phyloP scores from a whole-genome alignment of 225 moss, liverwort and hornwort species.

The Climacium dendroides region DNA sequence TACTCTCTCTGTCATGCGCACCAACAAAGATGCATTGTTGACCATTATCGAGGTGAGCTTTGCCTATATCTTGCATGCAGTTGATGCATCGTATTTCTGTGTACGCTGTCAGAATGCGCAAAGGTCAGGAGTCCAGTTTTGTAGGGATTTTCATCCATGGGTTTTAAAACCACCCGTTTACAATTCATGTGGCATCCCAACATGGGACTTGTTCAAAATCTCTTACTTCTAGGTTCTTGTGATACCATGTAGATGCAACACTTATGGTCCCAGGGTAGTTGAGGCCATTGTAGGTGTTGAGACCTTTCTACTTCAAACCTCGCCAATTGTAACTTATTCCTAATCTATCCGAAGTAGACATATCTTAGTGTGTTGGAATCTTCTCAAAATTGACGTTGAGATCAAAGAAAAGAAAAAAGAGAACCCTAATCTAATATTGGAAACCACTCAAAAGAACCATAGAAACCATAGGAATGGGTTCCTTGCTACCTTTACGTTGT shows the following conservation, averaged over 20 bases:
- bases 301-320: neutral
- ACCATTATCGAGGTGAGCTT: constrained; percentile 83
- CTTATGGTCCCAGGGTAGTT: neutral
- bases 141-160: neutral
- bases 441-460: neutral
- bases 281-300: neutral
- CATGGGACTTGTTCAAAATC: neutral
- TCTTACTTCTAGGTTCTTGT: neutral
- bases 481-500: neutral
- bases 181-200: neutral
- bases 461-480: neutral
- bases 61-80: neutral
- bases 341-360: neutral
- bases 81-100: neutral
- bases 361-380: too few species aligned
- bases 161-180: neutral
- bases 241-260: neutral
- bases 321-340: neutral
- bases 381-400: neutral
- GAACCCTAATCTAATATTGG: neutral
- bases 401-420: too few species aligned
- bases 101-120: neutral
- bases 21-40: constrained; percentile 91
- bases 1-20: constrained; percentile 77
- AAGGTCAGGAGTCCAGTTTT: neutral